A percentile compares a stretch with the other conserved stretches of the same genome.
These are phyloP conservation scores for Fusarium protoensiforme DNA, from an alignment of 2,329 filamentous ascomycete genomes.

Conservation along the genomic window DNA sequence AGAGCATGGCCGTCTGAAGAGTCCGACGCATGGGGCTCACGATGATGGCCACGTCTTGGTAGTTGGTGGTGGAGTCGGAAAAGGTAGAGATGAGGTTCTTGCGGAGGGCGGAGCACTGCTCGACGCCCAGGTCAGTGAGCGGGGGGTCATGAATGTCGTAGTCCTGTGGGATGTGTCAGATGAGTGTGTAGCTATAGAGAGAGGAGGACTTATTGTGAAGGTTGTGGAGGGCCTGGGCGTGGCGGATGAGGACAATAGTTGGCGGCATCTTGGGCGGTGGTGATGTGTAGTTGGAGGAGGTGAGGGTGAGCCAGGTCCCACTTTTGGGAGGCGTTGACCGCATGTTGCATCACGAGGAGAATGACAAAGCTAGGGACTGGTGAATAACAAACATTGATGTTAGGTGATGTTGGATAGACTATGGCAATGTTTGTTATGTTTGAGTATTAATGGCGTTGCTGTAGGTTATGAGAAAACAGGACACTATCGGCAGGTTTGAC, in stretches of 20 bases:
- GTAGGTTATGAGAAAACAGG: neutral
- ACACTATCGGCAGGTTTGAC: neutral
- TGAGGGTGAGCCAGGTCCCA: slow-evolving; percentile 2
- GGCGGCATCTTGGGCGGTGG: slow-evolving; percentile 57
- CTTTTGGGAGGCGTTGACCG: slow-evolving; percentile 3
- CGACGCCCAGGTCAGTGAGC: slow-evolving; percentile 60
- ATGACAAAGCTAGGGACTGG: neutral
- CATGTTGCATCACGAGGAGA: slow-evolving; percentile 1
- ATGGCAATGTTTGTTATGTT: neutral
- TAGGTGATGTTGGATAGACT: neutral
- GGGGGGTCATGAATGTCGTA: slow-evolving; percentile 61
- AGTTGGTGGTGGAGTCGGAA: slow-evolving; percentile 46
- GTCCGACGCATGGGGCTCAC: slow-evolving; percentile 74
- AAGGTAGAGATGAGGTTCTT: slow-evolving; percentile 53
- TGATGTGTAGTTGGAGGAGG: slow-evolving; percentile 12
- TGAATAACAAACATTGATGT: neutral
- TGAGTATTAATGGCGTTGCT: neutral
- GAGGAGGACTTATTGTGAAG: slow-evolving; percentile 57
- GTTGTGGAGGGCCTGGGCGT: slow-evolving; percentile 79
- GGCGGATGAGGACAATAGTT: slow-evolving; percentile 83
- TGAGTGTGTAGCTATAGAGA: neutral
- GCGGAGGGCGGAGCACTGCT: slow-evolving; percentile 60
- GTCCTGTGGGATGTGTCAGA: slow-evolving; percentile 52
- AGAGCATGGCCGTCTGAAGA: slow-evolving; percentile 70
- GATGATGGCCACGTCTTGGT: slow-evolving; percentile 61